Evolutionary conservation across 2,329 filamentous ascomycete species (phyloP), one percentile per base, ranked within the genome.

Genomic region (Alternaria burnsii): DNA sequence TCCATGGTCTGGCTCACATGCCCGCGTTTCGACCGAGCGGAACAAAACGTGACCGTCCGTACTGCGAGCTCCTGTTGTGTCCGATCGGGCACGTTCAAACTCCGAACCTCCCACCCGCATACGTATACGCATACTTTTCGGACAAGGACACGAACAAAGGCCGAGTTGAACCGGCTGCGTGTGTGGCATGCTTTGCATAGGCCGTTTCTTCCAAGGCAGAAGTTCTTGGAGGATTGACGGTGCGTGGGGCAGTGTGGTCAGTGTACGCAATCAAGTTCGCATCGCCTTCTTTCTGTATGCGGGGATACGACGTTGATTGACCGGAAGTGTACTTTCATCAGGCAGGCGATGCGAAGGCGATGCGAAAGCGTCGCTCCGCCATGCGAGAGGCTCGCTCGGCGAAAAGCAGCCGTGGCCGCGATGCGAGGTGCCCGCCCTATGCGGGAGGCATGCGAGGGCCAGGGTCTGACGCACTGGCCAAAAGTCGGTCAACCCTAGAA

Each of bases 11-110:
- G 22, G 12, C 32, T 41, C 18, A 47, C 32, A n/a, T 62, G 59
- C 48, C 69, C 68, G 69, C 55, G 65, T 70, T 63, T 68, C 54
- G 66, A 59, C 69, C 66, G 66, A 69, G 60, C 65, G 64, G 64
- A 63, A 44, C 30, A 58, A 42, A 36, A 52, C 58, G 59, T 52
- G 59, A 61, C 53, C 55, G 54, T 58, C 34, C 51, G 42, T 44
- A 24, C 28, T 34, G 20, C 44, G 47, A 52, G 30, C 47, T 42
- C 52, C 52, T 50, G 11, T 48, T 42, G 55, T 51, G 38, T 56
- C 55, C 57, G 46, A 55, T 58, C 63, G 63, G 65, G 54, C 18
- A 26, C 34, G 47, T 40, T 1, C 32, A 53, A 55, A 53, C 38
- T 50, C 63, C 65, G 63, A 65, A 22, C 11, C 24, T 9, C 48